Conservation (phyloP, 768 basidiomycete genomes). For the Lentinula detonsa region DNA sequence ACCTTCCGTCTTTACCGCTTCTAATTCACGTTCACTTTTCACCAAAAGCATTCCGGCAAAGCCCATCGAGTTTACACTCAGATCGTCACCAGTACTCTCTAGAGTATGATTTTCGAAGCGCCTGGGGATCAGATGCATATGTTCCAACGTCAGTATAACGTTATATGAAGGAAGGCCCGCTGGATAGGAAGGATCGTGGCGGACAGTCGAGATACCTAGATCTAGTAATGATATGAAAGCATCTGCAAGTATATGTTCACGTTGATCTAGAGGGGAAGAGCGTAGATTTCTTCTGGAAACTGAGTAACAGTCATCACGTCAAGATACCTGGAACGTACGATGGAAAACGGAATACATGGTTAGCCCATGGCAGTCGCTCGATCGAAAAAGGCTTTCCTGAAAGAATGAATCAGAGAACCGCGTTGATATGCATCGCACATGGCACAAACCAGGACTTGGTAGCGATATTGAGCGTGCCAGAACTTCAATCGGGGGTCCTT, state of each 20-base stretch:
- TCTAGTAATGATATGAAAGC: constrained; percentile 74
- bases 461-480: constrained; percentile 53
- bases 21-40: constrained; percentile 73
- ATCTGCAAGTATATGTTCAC: constrained; percentile 46
- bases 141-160: constrained; percentile 72
- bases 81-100: constrained; percentile 41
- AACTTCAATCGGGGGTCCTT: constrained; percentile 72
- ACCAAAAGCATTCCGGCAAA: constrained; percentile 89
- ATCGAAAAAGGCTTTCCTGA: constrained; percentile 73
- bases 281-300: constrained; percentile 18
- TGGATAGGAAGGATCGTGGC: constrained; percentile 60
- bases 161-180: constrained; percentile 74
- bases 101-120: constrained; percentile 53
- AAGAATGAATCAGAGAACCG: neutral
- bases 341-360: constrained; percentile 66
- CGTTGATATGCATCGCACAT: neutral
- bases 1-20: constrained; percentile 58
- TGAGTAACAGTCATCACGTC: neutral
- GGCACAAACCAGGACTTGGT: constrained; percentile 47
- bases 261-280: constrained; percentile 30
- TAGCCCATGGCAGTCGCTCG: constrained; percentile 67
- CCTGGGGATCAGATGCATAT: constrained; percentile 85
- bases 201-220: constrained; percentile 66
- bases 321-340: constrained; percentile 2
- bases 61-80: constrained; percentile 83